Evolutionary conservation across 257 asterid species (phyloP), one percentile per base, ranked within the genome.

Genomic region (Orobanche coerulescens): DNA sequence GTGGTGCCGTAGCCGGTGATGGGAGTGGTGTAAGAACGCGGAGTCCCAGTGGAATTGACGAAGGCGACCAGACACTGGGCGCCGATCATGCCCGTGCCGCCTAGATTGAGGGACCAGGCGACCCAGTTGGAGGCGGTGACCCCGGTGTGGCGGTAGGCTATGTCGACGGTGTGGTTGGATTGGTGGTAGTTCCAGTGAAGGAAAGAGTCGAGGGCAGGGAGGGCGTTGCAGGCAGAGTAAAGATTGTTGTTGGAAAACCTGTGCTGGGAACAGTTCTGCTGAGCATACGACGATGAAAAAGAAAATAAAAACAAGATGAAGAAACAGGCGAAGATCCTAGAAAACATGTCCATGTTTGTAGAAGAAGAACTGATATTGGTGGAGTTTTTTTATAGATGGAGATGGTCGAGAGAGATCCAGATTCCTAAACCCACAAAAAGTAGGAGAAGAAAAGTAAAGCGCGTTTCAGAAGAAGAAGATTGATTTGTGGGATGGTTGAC

Each of bases 101-200:
- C 28, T 5, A 76, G 83, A 40, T 90, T 90, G 4, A 90, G 78
- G 0, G 87, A 75, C 91, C 94, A 90, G 0, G 73, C 95, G 0
- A 82, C 82, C 95, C 95, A 90, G 42, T 72, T 61, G 19, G 84
- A 49, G 14, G 71, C 0, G 23, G 72, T 31, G 24, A 78, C 68
- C 0, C 72, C 75, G 0, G 77, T 50, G 71, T 81, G 95, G 20
- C 95, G 68, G 69, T 75, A 88, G 1, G 96, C 96, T 13, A 88
- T 61, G 20, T 88, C 88, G 7, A 76, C 73, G 0, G 84, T 71
- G 66, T 75, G 63, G 68, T 83, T 85, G 13, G 62, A 11, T 16
- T 18, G 65, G 58, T 81, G 78, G 76, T 85, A 85, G 51, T 16
- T 88, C 84, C 87, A 88, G 65, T 88, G 96, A 0, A 88, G 75